These are phyloP conservation scores for Suhomyces taliae DNA, from an alignment of 1,139 yeast species.

Conservation along the genomic window DNA sequence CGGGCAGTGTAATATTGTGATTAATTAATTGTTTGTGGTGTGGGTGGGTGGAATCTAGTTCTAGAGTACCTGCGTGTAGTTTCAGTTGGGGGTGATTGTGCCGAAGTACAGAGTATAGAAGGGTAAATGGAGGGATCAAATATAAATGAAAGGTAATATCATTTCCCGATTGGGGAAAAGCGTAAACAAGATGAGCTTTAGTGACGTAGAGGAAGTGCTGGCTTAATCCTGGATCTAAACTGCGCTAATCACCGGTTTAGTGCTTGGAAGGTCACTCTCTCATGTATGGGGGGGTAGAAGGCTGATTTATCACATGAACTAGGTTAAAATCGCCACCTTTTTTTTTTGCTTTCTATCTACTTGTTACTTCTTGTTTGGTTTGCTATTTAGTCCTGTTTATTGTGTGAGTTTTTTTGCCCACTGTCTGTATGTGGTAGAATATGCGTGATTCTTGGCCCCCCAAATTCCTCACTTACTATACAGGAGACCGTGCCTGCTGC, in stretches of 20 bases:
- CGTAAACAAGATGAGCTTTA: not conserved
- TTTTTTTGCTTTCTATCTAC: no score
- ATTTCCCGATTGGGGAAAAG: constrained; percentile 7
- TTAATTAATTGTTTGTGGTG: no score
- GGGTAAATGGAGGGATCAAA: not conserved
- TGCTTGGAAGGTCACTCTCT: no score
- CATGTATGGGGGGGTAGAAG: no score
- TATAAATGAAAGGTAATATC: not conserved
- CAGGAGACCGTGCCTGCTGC: not conserved
- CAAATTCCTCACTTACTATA: not conserved
- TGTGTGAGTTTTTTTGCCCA: no score
- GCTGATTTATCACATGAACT: no score
- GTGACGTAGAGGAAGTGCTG: not conserved
- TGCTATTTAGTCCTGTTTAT: no score
- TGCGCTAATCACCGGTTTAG: no score
- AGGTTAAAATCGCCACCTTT: no score
- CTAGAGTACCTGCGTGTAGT: not conserved
- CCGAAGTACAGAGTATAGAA: not conserved
- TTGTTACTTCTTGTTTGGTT: no score
- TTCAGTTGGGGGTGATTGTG: no score
- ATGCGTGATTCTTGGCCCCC: not conserved
- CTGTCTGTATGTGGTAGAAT: no score
- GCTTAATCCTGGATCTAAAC: not conserved
- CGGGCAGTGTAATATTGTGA: not conserved
- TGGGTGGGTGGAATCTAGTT: not conserved